A percentile compares a stretch with the other conserved stretches of the same genome.
Conservation (phyloP, 208 protist genomes). For the Wallacemonas sp. region DNA sequence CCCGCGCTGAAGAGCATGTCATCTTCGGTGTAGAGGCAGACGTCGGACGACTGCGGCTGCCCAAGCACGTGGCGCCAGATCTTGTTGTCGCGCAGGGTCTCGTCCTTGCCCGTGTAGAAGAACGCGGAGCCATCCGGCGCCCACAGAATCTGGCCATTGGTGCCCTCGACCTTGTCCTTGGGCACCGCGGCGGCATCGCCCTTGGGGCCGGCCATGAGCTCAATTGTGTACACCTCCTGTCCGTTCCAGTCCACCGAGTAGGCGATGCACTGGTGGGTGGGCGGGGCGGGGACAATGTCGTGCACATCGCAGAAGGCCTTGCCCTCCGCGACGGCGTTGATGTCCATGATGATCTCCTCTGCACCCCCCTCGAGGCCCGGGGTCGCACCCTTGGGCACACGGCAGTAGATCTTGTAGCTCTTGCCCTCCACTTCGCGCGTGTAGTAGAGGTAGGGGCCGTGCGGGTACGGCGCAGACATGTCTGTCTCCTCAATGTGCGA, state of each 20-base stretch:
- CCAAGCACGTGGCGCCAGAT: conserved; percentile 88
- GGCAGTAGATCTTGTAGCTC: conserved; percentile 90
- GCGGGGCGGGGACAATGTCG: conserved; percentile 54
- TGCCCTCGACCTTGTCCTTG: conserved; percentile 62
- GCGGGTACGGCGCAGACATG: conserved; percentile 67
- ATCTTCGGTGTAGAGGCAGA: conserved; percentile 78
- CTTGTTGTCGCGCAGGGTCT: conserved; percentile 74
- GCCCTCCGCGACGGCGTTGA: conserved; percentile 83
- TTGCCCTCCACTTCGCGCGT: conserved; percentile 77
- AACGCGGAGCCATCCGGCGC: conserved; percentile 56
- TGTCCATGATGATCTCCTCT: conserved; percentile 82
- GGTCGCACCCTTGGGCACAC: conserved; percentile 48
- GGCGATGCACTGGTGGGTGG: conserved; percentile 61
- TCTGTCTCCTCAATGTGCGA: conserved; percentile 88
- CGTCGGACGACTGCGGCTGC: conserved; percentile 65
- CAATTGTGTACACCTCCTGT: conserved; percentile 86
- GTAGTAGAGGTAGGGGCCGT: conserved; percentile 84
- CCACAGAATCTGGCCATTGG: conserved; percentile 82
- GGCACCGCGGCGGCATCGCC: conserved; percentile 20
- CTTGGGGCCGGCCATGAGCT: conserved; percentile 37
- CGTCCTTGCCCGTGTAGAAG: conserved; percentile 88
- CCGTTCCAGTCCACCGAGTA: conserved; percentile 88
- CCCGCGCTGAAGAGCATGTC: conserved; percentile 73
- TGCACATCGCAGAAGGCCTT: conserved; percentile 79
- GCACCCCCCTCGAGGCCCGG: conserved; percentile 39